These are phyloP conservation scores for Paramecium primaurelia DNA, from an alignment of 73 alveolate species.

Conservation along the genomic window DNA sequence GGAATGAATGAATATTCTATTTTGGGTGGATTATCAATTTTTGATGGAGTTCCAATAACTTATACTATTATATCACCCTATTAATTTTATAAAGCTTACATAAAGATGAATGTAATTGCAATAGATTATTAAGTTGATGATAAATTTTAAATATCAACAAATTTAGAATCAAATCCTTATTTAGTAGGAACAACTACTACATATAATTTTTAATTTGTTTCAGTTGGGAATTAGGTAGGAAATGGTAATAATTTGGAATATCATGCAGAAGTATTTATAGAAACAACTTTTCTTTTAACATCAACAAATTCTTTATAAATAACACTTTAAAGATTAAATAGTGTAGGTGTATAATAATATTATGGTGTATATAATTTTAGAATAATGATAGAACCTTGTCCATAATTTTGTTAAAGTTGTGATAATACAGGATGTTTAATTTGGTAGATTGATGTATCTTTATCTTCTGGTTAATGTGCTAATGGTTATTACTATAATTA, in stretches of 20 bases:
- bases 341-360: neutral
- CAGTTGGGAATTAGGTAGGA: neutral
- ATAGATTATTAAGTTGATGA: neutral
- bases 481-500: neutral
- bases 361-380: neutral
- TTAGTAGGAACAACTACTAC: neutral
- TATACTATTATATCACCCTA: neutral
- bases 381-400: neutral
- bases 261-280: neutral
- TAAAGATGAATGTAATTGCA: neutral
- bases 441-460: neutral
- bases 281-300: neutral
- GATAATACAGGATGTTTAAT: neutral
- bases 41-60: neutral
- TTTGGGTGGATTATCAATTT: neutral
- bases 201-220: neutral
- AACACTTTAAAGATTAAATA: neutral
- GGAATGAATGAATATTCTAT: neutral
- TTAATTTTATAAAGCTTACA: neutral
- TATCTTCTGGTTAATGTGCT: neutral
- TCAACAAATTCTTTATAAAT: neutral
- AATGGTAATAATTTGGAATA: neutral
- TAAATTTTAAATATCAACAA: neutral
- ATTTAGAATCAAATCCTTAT: neutral
- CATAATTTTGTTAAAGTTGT: neutral